Conservation (phyloP, 2,329 filamentous ascomycete genomes). For the Colletotrichum liaoningense region DNA sequence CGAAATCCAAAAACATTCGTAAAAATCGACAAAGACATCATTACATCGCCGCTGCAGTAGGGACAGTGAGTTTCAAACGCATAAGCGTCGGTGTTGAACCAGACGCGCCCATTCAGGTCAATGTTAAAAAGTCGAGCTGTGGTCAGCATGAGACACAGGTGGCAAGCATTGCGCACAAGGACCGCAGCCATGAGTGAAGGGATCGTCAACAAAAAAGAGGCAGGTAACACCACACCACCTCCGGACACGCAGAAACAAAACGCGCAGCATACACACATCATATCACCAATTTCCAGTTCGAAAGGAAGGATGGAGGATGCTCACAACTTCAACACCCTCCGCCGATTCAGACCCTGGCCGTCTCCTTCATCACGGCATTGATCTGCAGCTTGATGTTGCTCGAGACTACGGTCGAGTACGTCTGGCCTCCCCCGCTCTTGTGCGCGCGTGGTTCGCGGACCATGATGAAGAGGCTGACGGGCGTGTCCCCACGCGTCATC, state of each 20-base stretch:
- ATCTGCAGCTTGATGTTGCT: constrained; percentile 48
- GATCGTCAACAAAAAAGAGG: background rate
- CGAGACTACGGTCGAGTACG: constrained; percentile 44
- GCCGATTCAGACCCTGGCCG: constrained; percentile 1
- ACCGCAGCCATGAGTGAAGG: background rate
- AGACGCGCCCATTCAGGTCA: background rate
- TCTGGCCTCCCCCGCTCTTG: constrained; percentile 36
- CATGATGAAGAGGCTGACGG: constrained; percentile 82
- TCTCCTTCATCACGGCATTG: constrained; percentile 42
- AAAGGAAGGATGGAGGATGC: background rate
- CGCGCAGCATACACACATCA: background rate
- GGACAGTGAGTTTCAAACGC: constrained; percentile 5
- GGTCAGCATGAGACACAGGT: constrained; percentile 27
- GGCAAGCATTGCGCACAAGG: constrained; percentile 6
- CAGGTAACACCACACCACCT: background rate
- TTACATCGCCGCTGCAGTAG: background rate
- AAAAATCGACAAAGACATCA: constrained; percentile 2
- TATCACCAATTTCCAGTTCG: constrained; percentile 3
- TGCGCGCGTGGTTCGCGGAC: constrained; percentile 73
- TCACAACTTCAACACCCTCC: constrained; percentile 3
- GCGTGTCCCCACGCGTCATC: constrained; percentile 66
- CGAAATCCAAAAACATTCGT: background rate
- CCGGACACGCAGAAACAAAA: background rate
- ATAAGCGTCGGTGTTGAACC: constrained; percentile 25
- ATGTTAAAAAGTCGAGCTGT: constrained; percentile 25